Conservation (phyloP, 805 yeast species). For the Yarrowia hollandica region DNA sequence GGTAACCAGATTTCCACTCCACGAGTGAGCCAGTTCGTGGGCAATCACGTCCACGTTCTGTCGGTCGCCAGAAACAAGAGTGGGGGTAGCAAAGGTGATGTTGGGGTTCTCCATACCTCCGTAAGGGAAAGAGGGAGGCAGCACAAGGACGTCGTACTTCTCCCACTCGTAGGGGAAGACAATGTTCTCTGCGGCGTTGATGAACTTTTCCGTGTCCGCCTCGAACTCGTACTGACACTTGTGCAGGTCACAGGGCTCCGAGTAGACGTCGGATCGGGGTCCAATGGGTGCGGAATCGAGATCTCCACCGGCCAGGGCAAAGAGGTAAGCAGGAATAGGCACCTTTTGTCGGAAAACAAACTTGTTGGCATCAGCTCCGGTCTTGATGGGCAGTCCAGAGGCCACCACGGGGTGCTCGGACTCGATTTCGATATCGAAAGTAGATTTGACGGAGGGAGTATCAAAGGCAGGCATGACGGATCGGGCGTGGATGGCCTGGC, state of each 20-base stretch:
- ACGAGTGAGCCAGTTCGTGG: conserved; percentile 89
- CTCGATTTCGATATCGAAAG: conserved; percentile 56
- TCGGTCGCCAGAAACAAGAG: conserved; percentile 79
- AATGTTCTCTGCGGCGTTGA: conserved; percentile 71
- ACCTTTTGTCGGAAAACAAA: conserved; percentile 68
- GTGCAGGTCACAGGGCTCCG: conserved; percentile 68
- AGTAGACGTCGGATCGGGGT: conserved; percentile 80
- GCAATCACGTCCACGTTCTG: conserved; percentile 88
- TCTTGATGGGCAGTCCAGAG: conserved; percentile 51
- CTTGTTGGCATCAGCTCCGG: conserved; percentile 33
- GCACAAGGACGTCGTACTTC: conserved; percentile 73
- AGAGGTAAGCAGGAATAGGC: conserved; percentile 82
- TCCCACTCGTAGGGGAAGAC: conserved; percentile 84
- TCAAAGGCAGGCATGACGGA: conserved; percentile 87
- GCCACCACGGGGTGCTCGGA: conserved; percentile 72
- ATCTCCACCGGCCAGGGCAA: conserved; percentile 85
- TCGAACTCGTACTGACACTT: conserved; percentile 78
- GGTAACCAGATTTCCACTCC: conserved; percentile 90
- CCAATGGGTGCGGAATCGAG: conserved; percentile 67
- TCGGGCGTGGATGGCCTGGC: conserved; percentile 90
- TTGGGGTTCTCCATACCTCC: conserved; percentile 97
- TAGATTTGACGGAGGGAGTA: conserved; percentile 79
- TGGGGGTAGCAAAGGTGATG: conserved; percentile 87
- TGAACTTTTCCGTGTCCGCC: conserved; percentile 72
- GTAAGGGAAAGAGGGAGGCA: conserved; percentile 77